phyloP scores from a whole-genome alignment of 768 basidiomycete genomes.

The Pulveroboletus ravenelii region DNA sequence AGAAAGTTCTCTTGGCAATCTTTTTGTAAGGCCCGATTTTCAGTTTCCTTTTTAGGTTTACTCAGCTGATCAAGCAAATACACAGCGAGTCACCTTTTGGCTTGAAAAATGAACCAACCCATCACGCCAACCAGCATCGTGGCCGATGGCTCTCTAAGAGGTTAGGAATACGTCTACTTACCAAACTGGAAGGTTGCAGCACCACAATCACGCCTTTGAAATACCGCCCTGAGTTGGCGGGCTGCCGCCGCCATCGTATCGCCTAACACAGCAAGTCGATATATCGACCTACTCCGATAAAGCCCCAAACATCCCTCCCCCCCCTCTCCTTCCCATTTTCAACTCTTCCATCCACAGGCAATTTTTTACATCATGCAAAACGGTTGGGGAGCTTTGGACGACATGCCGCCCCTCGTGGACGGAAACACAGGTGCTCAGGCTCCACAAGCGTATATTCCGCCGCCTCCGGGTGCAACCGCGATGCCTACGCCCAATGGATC shows the following conservation, averaged over 20 bases:
- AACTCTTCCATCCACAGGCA: neutral
- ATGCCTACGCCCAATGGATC: constrained; percentile 8
- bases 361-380: constrained; percentile 13
- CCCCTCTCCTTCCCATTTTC: neutral
- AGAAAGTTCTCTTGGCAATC: too few species aligned
- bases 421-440: constrained; percentile 4
- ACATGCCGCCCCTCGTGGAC: constrained; percentile 28
- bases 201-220: neutral
- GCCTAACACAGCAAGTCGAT: constrained; percentile 18
- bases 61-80: too few species aligned
- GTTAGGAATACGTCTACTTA: neutral
- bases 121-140: neutral
- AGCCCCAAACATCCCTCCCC: neutral
- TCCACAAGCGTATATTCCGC: constrained; percentile 16
- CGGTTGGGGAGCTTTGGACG: constrained; percentile 15
- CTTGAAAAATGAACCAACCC: neutral
- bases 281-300: constrained; percentile 19
- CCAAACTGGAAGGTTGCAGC: neutral
- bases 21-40: too few species aligned
- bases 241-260: constrained; percentile 4
- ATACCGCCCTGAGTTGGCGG: neutral
- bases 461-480: constrained; percentile 18
- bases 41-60: too few species aligned
- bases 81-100: too few species aligned
- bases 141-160: neutral